These are phyloP conservation scores for Ascomycota sp. DNA, from an alignment of 2,329 filamentous ascomycete species.

Conservation along the genomic window DNA sequence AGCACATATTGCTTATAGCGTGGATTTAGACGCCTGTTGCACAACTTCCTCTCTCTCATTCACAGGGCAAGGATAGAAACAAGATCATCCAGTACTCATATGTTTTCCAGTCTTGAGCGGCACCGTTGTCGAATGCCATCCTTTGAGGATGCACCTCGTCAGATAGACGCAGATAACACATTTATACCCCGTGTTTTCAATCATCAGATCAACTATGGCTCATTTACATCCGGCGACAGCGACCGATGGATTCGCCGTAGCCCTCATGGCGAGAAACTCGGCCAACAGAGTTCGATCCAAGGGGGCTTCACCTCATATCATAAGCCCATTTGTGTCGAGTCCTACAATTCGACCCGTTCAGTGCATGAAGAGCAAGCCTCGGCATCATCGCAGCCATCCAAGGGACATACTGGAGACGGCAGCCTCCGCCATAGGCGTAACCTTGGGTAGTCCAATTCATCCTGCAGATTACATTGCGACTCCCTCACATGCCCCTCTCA, in stretches of 20 bases:
- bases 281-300: slow-evolving; percentile 9
- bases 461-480: slow-evolving; percentile 9
- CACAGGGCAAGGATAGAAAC: too few relatives aligned
- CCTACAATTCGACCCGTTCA: slow-evolving; percentile 13
- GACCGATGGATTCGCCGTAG: background rate
- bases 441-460: slow-evolving; percentile 47
- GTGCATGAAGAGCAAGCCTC: background rate
- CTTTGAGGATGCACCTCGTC: background rate
- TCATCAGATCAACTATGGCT: background rate
- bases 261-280: slow-evolving; percentile 5
- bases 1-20: too few relatives aligned
- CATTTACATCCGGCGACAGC: background rate
- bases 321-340: slow-evolving; percentile 19
- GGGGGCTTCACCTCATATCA: slow-evolving; percentile 18
- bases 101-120: too few relatives aligned
- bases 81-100: too few relatives aligned
- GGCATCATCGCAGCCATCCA: slow-evolving; percentile 5
- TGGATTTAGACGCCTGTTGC: too few relatives aligned
- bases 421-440: slow-evolving; percentile 45
- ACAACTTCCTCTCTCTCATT: too few relatives aligned
- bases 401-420: slow-evolving; percentile 10
- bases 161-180: too few relatives aligned
- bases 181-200: too few relatives aligned
- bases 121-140: background rate
- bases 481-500: slow-evolving; percentile 7